A percentile compares a stretch with the other conserved stretches of the same genome.
Conservation (phyloP, 768 basidiomycete species). For the Boletellus sp. region DNA sequence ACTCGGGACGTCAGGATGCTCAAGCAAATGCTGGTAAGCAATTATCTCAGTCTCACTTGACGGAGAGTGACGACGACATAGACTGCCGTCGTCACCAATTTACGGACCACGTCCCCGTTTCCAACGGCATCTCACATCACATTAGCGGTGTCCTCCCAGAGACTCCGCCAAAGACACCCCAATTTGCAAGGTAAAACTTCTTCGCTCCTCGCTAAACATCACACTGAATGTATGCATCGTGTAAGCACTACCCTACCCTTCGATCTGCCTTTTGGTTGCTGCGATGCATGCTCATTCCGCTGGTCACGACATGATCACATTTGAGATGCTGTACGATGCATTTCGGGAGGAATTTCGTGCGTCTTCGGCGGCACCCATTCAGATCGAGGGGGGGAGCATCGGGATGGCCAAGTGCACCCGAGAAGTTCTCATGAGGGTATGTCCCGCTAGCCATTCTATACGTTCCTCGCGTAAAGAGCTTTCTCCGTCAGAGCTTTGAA, state of each 20-base stretch:
- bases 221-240: neutral
- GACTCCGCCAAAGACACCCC: slow-evolving; percentile 50
- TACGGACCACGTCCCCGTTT: slow-evolving; percentile 52
- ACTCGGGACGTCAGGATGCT: slow-evolving; percentile 59
- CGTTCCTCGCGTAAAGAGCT: neutral
- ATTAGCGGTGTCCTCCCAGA: slow-evolving; percentile 47
- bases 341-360: slow-evolving; percentile 74
- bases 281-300: slow-evolving; percentile 69
- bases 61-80: slow-evolving; percentile 24
- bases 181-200: slow-evolving; percentile 49
- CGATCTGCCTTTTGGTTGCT: slow-evolving; percentile 82
- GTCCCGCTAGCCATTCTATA: slow-evolving; percentile 25
- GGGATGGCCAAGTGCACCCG: slow-evolving; percentile 69
- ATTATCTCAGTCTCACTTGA: neutral
- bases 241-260: slow-evolving; percentile 71
- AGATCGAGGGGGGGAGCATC: slow-evolving; percentile 68
- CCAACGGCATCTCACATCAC: slow-evolving; percentile 45
- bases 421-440: slow-evolving; percentile 61
- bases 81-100: slow-evolving; percentile 41
- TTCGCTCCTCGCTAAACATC: neutral
- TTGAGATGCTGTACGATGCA: slow-evolving; percentile 83
- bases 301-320: slow-evolving; percentile 80
- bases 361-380: slow-evolving; percentile 70
- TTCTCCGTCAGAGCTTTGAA: slow-evolving; percentile 66
- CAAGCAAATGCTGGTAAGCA: slow-evolving; percentile 56